Base-by-base conservation (phyloP, 495 filamentous ascomycete genomes). In the Neurospora sp. region DNA sequence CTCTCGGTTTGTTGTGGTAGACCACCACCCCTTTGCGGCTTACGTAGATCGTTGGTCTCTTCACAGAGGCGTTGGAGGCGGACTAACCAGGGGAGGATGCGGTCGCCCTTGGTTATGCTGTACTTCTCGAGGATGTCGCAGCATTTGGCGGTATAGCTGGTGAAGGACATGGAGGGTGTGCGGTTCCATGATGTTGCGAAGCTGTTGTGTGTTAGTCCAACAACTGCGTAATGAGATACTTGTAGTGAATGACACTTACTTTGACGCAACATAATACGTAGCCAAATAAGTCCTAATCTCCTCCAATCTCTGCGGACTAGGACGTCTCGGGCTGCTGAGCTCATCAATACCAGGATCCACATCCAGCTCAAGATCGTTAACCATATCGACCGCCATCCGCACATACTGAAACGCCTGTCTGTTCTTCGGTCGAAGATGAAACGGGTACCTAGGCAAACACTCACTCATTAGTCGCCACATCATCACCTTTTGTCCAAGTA, bases 321-420 rank as follows among this genome's bases (percentile, higher is more conserved):
- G 69, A 0, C 38, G 16, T 0, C 35, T 40, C 11, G 54, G 54
- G 1, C 48, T 3, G 2, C 5, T 23, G 27, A 44, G 69, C 27
- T 38, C 44, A 38, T 76, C 75, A 18, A 72, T 71, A 9, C 75
- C 74, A 27, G 74, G 76, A 69, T 84, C 82, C 39, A 81, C 74
- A 39, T 85, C 79, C 10, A 85, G 74, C 46, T 83, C 82, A 0
- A 86, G 75, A 69, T 86, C 84, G 31, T 74, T 78, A 20, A 84
- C 76, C n/a, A 86, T 81, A 48, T 86, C 84, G 37, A 82, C 79
- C 0, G 83, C 79, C 83, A 86, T 86, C 16, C 82, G 77, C n/a
- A 84, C 71, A 75, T 85, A 86, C 70, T 85, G 84, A 1, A 78
- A 76, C 0, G 79, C 73, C 69, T 84, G 84, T 70, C 76, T 84